phyloP scores from a whole-genome alignment of 257 asterid genomes.

The Nyctanthes arbortristis region DNA sequence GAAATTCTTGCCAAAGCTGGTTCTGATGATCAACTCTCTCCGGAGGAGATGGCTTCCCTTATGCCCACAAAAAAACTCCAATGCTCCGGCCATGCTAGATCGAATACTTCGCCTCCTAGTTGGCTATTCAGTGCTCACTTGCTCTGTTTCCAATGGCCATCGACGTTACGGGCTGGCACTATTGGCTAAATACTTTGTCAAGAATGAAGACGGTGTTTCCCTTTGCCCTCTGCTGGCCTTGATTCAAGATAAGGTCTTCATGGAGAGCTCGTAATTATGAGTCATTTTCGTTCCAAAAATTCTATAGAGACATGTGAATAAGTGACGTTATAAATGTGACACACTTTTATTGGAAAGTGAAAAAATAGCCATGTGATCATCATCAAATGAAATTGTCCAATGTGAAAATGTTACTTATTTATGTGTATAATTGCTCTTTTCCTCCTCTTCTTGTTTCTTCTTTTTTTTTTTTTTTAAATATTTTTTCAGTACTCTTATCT shows the following conservation, averaged over 20 bases:
- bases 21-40: neutral
- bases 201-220: neutral
- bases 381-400: too few relatives aligned
- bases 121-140: neutral
- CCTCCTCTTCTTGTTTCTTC: too few relatives aligned
- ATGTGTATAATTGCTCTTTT: too few relatives aligned
- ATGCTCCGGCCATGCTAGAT: neutral
- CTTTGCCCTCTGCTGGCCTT: neutral
- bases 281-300: too few relatives aligned
- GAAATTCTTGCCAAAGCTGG: neutral
- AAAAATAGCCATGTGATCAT: too few relatives aligned
- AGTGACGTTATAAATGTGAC: too few relatives aligned
- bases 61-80: neutral
- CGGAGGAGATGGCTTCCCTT: neutral
- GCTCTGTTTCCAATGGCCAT: neutral
- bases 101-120: neutral
- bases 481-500: too few relatives aligned
- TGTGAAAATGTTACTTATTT: too few relatives aligned
- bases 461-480: too few relatives aligned
- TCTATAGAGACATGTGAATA: too few relatives aligned
- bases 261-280: neutral
- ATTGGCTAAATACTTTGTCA: neutral
- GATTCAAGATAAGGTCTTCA: constrained; percentile 1
- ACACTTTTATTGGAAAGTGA: too few relatives aligned
- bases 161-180: neutral